phyloP scores from a whole-genome alignment of 495 filamentous ascomycete genomes.

The Podospora pseudopauciseta region DNA sequence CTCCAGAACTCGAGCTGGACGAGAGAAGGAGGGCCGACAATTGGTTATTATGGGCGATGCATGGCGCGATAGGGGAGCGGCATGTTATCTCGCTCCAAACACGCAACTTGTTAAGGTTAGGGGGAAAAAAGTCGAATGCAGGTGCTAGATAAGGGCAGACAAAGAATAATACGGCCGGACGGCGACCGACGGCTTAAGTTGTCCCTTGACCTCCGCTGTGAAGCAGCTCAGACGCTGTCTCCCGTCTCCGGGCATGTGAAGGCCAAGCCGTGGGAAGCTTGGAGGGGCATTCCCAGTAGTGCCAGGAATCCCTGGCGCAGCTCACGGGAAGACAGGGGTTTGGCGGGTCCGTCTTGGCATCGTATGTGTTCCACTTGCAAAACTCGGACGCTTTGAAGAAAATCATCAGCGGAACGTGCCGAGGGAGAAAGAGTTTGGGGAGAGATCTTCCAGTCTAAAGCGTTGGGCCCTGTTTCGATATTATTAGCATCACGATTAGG shows the following conservation, averaged over 20 bases:
- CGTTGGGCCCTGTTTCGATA: not conserved
- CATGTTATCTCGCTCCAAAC: not conserved
- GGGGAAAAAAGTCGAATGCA: not conserved
- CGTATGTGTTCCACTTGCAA: not conserved
- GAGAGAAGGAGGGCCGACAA: not conserved
- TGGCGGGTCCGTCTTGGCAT: not conserved
- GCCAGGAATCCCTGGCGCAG: slow-evolving; percentile 1
- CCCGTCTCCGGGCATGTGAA: not conserved
- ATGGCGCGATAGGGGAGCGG: not conserved
- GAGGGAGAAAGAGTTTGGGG: not conserved
- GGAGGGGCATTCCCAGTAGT: not conserved
- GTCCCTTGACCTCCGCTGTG: not conserved
- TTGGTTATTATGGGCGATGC: not conserved
- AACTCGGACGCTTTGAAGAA: not conserved
- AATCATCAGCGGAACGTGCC: not conserved
- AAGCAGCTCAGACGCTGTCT: not conserved
- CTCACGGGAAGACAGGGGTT: not conserved
- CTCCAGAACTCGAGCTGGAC: not conserved
- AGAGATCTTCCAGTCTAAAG: not conserved
- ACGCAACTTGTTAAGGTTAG: not conserved
- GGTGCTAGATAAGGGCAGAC: slow-evolving; percentile 5
- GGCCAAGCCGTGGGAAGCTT: not conserved
- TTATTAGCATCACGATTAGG: not conserved
- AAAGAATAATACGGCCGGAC: not conserved
- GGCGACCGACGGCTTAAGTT: not conserved